Evolutionary conservation across 1,139 yeast species (phyloP).

Genomic region (Starmera stellimalicola): DNA sequence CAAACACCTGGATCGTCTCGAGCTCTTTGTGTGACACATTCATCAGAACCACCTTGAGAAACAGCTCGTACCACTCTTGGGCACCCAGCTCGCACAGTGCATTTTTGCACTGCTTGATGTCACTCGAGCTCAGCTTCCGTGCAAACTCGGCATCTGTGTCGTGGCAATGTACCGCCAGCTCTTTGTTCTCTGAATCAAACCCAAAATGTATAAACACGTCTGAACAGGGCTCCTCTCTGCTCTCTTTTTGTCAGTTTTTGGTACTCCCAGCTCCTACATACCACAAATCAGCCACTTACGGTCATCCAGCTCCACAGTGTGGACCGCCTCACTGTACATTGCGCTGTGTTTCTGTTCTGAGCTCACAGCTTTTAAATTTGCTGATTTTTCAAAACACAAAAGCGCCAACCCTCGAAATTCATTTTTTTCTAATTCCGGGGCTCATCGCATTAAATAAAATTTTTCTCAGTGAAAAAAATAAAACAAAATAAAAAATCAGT

Average conservation of each 20-base stretch:
- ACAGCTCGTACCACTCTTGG: conserved; percentile 10
- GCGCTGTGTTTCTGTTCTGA: no score
- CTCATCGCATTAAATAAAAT: no score
- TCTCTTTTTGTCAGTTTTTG: background rate
- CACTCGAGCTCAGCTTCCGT: background rate
- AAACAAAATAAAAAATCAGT: no score
- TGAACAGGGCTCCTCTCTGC: background rate
- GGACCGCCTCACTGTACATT: no score
- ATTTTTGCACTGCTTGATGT: conserved; percentile 2
- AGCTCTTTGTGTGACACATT: conserved; percentile 1
- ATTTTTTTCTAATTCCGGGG: no score
- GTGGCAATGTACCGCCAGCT: conserved; percentile 4
- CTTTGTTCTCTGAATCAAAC: background rate
- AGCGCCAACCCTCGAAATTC: no score
- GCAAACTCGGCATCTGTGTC: conserved; percentile 9
- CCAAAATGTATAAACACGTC: conserved; percentile 1
- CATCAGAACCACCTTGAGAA: conserved; percentile 8
- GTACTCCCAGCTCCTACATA: background rate
- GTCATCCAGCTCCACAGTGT: background rate
- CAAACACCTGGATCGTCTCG: background rate
- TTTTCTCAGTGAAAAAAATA: no score
- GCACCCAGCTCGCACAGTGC: conserved; percentile 5
- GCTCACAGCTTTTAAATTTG: no score
- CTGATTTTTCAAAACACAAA: no score
- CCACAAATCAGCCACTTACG: background rate